Base-by-base conservation (phyloP, 2,329 filamentous ascomycete species). In the Endocalyx cinctus region DNA sequence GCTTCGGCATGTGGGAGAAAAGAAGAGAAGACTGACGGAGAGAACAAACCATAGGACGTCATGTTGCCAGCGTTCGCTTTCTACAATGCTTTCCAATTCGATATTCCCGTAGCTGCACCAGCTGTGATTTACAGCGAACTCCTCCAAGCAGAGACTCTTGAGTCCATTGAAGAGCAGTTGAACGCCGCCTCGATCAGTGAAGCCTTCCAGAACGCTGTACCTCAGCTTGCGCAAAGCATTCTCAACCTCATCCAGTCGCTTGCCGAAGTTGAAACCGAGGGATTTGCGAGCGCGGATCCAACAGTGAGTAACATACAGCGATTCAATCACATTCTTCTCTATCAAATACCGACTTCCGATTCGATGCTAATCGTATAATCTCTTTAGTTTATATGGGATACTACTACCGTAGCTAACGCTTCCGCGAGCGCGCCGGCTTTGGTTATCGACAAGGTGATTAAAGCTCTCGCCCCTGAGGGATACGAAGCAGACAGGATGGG, bases 401-500 rank as follows among this genome's bases (percentile, higher is more conserved):
- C 32, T 4, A 35, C 33, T 5, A 35, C 32, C 5, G 14, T 39
- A 15, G 17, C 15, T n/a, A 29, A 35, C 26, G 37, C 33, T 15
- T 26, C 25, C 5, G 25, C 27, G 8, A 33, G 20, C 22, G 33
- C 33, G 27, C 33, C 33, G 6, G 37, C 37, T 5, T 17, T 39
- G 13, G 33, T 23, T 5, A 14, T 39, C 5, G 18, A 17, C 17
- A 11, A 30, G 15, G 19, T 39, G 4, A 39, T 39, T 8, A 25
- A 18, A 7, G n/a, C 11, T 2, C 18, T 27, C 17, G 33, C 29
- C 14, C 37, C 33, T 26, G 19, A 25, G 17, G 29, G 25, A 7
- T 39, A 39, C 29, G 17, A 29, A 22, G 10, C 26, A 15, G 33
- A 39, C 19, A 23, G 33, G 10, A 39, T 39, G 10, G 28, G 22